Percentiles rank a stretch among this genome's conserved stretches.
Evolutionary conservation across 805 yeast species (phyloP).

Genomic region (Wickerhamiella bombiphila): DNA sequence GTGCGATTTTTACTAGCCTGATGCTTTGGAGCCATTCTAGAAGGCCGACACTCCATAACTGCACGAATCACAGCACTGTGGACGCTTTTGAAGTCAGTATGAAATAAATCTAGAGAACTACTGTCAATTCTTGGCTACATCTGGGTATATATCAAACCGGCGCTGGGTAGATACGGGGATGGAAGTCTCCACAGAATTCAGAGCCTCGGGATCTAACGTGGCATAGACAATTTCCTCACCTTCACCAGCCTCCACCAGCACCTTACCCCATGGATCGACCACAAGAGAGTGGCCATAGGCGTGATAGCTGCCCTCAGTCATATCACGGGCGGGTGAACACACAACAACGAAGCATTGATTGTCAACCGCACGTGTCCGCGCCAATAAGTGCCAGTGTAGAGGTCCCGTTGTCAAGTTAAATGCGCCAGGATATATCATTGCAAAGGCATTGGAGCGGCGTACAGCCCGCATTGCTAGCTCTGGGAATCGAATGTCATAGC

Average conservation of each 20-base stretch:
- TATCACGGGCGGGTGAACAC: slow-evolving; percentile 62
- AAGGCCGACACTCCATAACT: no score
- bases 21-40: no score
- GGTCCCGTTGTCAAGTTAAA: slow-evolving; percentile 88
- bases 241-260: slow-evolving; percentile 64
- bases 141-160: slow-evolving; percentile 50
- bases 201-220: slow-evolving; percentile 47
- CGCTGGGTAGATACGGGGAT: slow-evolving; percentile 61
- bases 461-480: slow-evolving; percentile 51
- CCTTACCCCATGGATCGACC: slow-evolving; percentile 79
- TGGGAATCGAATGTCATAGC: slow-evolving; percentile 90
- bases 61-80: no score
- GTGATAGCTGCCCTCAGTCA: slow-evolving; percentile 56
- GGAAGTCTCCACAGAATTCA: slow-evolving; percentile 43
- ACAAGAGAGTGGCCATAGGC: slow-evolving; percentile 79
- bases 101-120: no score
- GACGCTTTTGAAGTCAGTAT: no score
- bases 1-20: no score
- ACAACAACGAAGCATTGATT: slow-evolving; percentile 71
- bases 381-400: slow-evolving; percentile 77
- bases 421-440: slow-evolving; percentile 80
- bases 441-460: slow-evolving; percentile 47
- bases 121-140: slow-evolving; percentile 26
- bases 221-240: slow-evolving; percentile 65
- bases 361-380: slow-evolving; percentile 75